Evolutionary conservation across 805 yeast species (phyloP), one percentile per base, ranked within the genome.

Genomic region (Scheffersomyces amazonensis): DNA sequence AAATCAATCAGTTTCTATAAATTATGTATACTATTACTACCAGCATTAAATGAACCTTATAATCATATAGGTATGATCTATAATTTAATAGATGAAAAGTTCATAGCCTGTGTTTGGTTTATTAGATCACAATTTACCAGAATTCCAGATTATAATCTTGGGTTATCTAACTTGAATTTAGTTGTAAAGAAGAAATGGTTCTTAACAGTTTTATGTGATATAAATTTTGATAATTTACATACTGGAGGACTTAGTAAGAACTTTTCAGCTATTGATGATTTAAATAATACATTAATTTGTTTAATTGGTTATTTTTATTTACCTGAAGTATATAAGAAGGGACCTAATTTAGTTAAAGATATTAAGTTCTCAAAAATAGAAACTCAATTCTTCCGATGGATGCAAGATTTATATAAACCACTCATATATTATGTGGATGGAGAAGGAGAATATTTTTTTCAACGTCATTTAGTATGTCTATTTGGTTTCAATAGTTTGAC

Each of bases 21-120:
- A 34, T 56, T 68, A 32, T 80, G 87, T 15, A 72, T 78, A 22
- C 51, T 76, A 19, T 58, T 83, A 15, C 56, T 82, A 19, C 90
- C 91, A 1, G 76, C 87, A 0, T 66, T 81, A 40, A 85, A 85
- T 37, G 89, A 82, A 49, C 82, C 79, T 20, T 76, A 76, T 47
- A 78, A 78, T 46, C 81, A 78, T 47, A 68, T 77, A 34, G 86
- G 82, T 2, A 73, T 67, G 52, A 63, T 69, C 16, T 46, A 50
- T 43, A 67, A 68, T 42, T 35, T 55, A n/a, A 40, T 66, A 34
- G 74, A 69, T 39, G 75, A 73, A 43, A 69, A 69, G 36, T 70
- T 63, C 41, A 60, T 62, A 34, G 76, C 80, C 18, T 64, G 71
- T 28, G 69, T 76, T 42, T 76, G 79, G 66, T 73, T 77, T 37